Evolutionary conservation across 2,329 filamentous ascomycete genomes (phyloP).

Genomic region (Verticillium albo-atrum): DNA sequence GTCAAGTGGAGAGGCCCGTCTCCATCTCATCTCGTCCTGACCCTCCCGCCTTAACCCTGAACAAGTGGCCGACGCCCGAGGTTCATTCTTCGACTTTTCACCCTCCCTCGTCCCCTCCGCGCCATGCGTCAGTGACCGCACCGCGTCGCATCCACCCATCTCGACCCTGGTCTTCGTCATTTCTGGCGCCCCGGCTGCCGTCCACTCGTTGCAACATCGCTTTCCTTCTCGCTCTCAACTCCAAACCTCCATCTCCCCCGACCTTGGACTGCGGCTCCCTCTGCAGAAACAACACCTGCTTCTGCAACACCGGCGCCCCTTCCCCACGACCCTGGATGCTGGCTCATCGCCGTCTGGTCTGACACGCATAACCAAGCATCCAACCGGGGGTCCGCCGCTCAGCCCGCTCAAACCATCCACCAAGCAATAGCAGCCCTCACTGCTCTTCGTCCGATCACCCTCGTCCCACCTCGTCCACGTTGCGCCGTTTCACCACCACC

Average conservation of each 20-base stretch:
- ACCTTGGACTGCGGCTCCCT: background rate
- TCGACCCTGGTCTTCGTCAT: background rate
- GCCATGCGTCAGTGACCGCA: background rate
- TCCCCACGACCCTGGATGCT: conserved; percentile 10
- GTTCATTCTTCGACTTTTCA: background rate
- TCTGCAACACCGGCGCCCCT: conserved; percentile 1
- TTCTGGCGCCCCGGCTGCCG: background rate
- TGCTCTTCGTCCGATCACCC: background rate
- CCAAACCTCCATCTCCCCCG: background rate
- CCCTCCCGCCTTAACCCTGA: background rate
- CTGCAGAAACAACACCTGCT: background rate
- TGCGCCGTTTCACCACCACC: conserved; percentile 1
- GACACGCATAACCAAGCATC: background rate
- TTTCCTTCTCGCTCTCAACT: conserved; percentile 2
- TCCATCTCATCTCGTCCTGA: background rate
- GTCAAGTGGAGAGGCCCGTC: background rate
- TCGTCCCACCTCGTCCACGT: conserved; percentile 1
- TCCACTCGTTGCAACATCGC: background rate
- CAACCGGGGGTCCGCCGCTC: background rate
- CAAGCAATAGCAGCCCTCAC: background rate
- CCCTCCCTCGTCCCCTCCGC: background rate
- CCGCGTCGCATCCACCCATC: background rate
- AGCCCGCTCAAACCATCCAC: background rate
- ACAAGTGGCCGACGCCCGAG: background rate
- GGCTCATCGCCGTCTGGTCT: conserved; percentile 3